Percentiles rank a stretch among this genome's conserved stretches.
phyloP scores from a whole-genome alignment of 495 filamentous ascomycete genomes.

The Tricharina praecox region DNA sequence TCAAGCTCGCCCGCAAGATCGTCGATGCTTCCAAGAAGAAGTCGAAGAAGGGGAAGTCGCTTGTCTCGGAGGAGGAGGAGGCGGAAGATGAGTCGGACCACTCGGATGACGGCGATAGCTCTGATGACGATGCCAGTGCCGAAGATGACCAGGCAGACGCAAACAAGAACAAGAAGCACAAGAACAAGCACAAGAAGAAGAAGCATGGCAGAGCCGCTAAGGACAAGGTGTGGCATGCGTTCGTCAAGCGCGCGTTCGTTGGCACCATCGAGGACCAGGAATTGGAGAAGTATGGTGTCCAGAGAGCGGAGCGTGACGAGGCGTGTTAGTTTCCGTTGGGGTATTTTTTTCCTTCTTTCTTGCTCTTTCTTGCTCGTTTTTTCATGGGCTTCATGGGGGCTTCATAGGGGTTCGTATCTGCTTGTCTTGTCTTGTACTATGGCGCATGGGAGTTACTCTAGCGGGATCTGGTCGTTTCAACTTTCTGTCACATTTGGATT shows the following conservation, averaged over 20 bases:
- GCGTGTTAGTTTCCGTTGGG: no score
- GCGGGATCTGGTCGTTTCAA: no score
- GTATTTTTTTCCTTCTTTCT: no score
- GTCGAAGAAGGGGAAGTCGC: constrained; percentile 21
- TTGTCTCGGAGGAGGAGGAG: constrained; percentile 9
- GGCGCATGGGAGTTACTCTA: no score
- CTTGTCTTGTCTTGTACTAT: no score
- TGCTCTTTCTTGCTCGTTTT: no score
- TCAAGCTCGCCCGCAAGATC: constrained; percentile 64
- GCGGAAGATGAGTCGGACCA: no score
- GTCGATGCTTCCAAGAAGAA: constrained; percentile 30
- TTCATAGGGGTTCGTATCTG: no score
- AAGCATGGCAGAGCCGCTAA: constrained; percentile 32
- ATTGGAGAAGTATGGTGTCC: not conserved
- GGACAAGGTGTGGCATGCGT: constrained; percentile 54
- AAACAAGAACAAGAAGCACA: constrained; percentile 34
- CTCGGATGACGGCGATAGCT: constrained; percentile 16
- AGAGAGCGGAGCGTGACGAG: not conserved
- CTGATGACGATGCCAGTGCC: constrained; percentile 3
- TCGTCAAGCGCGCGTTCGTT: constrained; percentile 65
- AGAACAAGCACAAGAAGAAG: constrained; percentile 32
- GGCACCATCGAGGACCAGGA: constrained; percentile 34
- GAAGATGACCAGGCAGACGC: constrained; percentile 18
- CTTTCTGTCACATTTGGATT: no score
- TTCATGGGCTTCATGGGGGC: no score